Conservation (phyloP, 768 basidiomycete species). For the Rhizopogon roseolus region DNA sequence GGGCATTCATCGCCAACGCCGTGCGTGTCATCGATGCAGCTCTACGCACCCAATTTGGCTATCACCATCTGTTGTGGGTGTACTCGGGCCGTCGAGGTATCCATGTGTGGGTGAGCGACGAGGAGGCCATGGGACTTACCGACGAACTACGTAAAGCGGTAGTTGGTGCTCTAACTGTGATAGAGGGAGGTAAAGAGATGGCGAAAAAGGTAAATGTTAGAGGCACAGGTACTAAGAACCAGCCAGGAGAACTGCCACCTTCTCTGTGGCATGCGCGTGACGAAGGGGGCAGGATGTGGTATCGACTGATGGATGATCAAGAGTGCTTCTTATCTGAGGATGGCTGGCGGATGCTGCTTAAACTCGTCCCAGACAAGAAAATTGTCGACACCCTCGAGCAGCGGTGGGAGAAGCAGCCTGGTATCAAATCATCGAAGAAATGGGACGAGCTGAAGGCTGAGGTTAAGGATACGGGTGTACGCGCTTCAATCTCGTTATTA, state of each 20-base stretch:
- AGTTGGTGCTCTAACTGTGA: constrained; percentile 82
- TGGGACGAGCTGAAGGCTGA: constrained; percentile 61
- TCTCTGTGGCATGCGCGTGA: constrained; percentile 54
- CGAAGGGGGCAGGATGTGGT: constrained; percentile 53
- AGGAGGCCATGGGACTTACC: constrained; percentile 80
- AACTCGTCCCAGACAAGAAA: constrained; percentile 64
- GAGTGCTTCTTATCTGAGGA: constrained; percentile 70
- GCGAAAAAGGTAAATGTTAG: constrained; percentile 80
- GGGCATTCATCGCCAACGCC: constrained; percentile 91
- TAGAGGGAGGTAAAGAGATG: constrained; percentile 78
- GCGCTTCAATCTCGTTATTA: background rate
- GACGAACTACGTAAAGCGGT: constrained; percentile 88
- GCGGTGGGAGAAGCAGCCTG: constrained; percentile 54
- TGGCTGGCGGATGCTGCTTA: constrained; percentile 71
- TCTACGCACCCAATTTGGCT: constrained; percentile 89
- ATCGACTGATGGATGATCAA: constrained; percentile 71
- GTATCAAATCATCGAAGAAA: constrained; percentile 58
- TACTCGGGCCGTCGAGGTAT: constrained; percentile 99
- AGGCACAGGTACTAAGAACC: constrained; percentile 22
- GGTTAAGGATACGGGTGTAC: constrained; percentile 7
- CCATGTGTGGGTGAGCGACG: constrained; percentile 95
- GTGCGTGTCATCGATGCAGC: constrained; percentile 79
- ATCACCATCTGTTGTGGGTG: constrained; percentile 88
- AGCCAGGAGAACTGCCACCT: constrained; percentile 53
- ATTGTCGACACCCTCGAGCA: constrained; percentile 43